Evolutionary conservation across 108 stramenopile species (phyloP).

Genomic region (Cyclostephanos invisitatus): DNA sequence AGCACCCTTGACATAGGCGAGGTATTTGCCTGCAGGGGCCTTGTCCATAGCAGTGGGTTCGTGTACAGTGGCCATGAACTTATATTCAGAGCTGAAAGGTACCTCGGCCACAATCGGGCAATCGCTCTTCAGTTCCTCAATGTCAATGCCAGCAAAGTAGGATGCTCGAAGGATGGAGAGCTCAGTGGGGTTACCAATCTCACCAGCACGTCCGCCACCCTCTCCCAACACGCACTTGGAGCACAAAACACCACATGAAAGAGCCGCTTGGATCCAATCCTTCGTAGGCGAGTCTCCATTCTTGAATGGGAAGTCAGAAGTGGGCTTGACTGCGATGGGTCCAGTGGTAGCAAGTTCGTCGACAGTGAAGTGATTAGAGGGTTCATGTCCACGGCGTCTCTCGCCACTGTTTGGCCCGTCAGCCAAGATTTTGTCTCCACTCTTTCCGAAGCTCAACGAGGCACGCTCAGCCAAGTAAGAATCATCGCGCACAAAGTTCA

Average conservation of each 20-base stretch:
- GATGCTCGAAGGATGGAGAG: conserved; percentile 81
- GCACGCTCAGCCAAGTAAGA: conserved; percentile 60
- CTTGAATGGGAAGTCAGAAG: conserved; percentile 47
- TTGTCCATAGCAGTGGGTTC: conserved; percentile 51
- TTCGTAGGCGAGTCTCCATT: conserved; percentile 61
- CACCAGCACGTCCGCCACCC: conserved; percentile 71
- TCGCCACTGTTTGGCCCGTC: conserved; percentile 40
- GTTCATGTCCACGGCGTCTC: conserved; percentile 40
- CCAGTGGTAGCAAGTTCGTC: conserved; percentile 26
- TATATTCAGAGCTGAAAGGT: conserved; percentile 84
- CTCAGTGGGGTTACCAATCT: conserved; percentile 89
- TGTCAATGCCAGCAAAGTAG: conserved; percentile 75
- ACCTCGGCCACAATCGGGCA: conserved; percentile 76
- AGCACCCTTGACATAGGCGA: conserved; percentile 94
- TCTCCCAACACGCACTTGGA: conserved; percentile 78
- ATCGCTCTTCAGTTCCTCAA: conserved; percentile 60
- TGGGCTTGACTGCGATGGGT: conserved; percentile 3
- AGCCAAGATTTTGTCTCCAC: conserved; percentile 31
- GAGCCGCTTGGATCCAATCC: conserved; percentile 58
- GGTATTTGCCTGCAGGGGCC: conserved; percentile 48
- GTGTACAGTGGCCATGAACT: conserved; percentile 88
- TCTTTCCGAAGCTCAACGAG: conserved; percentile 35
- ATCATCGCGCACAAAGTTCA: conserved; percentile 71
- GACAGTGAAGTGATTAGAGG: conserved; percentile 36
- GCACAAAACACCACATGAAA: conserved; percentile 78